phyloP scores from a whole-genome alignment of 2,329 filamentous ascomycete genomes.

The Fusarium pseudonygamai region DNA sequence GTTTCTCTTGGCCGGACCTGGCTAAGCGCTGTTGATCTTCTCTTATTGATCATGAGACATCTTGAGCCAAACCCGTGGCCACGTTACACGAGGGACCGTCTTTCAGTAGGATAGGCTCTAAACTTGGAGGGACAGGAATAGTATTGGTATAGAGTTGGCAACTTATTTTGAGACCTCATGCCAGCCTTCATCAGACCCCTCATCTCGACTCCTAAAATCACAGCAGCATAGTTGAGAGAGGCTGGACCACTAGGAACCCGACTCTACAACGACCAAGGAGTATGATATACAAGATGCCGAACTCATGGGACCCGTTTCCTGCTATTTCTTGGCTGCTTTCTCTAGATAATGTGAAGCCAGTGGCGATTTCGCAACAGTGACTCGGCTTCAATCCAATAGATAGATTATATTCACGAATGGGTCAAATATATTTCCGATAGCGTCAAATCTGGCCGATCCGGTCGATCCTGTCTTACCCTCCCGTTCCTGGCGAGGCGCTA shows the following conservation, averaged over 20 bases:
- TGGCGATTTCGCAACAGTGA: not conserved
- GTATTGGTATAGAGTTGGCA: not conserved
- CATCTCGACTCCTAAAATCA: too few relatives aligned
- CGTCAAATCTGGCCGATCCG: constrained; percentile 7
- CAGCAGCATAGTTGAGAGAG: not conserved
- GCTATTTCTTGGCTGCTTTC: not conserved
- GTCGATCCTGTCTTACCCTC: not conserved
- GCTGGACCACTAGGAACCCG: not conserved
- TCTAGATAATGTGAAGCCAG: not conserved
- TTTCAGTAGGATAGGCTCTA: not conserved
- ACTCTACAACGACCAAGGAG: not conserved
- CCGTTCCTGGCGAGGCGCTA: constrained; percentile 21
- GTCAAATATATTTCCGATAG: not conserved
- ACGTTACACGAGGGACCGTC: not conserved
- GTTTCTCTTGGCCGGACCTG: constrained; percentile 7
- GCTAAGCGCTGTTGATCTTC: constrained; percentile 4
- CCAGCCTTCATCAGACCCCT: not conserved
- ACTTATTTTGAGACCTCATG: not conserved
- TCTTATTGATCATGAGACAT: not conserved
- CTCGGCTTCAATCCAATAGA: not conserved
- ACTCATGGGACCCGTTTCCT: not conserved
- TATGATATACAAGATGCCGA: not conserved
- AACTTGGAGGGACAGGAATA: not conserved
- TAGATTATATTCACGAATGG: not conserved
- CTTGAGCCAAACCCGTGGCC: not conserved